These are phyloP conservation scores for Pseudoscleropodium purum DNA, from an alignment of 225 moss, liverwort and hornwort species.

Conservation along the genomic window DNA sequence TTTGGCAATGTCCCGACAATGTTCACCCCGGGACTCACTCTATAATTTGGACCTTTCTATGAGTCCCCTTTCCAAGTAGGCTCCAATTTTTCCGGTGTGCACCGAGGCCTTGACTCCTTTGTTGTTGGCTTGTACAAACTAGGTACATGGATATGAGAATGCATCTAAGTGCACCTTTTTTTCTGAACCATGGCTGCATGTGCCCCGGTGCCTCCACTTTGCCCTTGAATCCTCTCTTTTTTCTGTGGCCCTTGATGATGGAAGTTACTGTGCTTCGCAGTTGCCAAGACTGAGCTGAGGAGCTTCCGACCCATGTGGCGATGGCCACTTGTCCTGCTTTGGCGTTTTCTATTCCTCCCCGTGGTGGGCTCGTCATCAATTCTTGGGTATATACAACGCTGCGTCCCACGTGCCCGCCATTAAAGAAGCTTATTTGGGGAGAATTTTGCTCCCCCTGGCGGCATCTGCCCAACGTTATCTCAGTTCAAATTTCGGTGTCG, in stretches of 20 bases:
- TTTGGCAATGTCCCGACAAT: conserved; percentile 9
- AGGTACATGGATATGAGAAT: conserved; percentile 17
- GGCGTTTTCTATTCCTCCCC: background rate
- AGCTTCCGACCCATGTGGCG: background rate
- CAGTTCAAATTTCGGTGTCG: background rate
- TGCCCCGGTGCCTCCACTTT: background rate
- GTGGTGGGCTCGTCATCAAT: background rate
- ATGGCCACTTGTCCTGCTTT: background rate
- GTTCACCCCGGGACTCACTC: conserved; percentile 6
- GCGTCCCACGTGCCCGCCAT: background rate
- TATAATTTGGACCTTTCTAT: conserved; percentile 24
- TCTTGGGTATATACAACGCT: background rate
- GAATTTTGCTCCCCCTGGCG: background rate
- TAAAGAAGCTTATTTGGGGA: background rate
- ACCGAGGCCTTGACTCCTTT: conserved; percentile 18
- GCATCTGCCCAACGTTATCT: background rate
- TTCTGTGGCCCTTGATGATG: background rate
- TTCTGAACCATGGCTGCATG: background rate
- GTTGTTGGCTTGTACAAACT: conserved; percentile 14
- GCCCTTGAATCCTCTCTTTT: background rate
- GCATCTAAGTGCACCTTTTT: background rate
- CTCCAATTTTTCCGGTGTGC: conserved; percentile 19
- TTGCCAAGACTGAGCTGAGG: background rate
- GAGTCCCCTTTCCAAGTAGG: conserved; percentile 15
- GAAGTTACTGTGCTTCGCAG: background rate